Conservation (phyloP, 352 stramenopile genomes). For the Aphanomyces cochlioides region DNA sequence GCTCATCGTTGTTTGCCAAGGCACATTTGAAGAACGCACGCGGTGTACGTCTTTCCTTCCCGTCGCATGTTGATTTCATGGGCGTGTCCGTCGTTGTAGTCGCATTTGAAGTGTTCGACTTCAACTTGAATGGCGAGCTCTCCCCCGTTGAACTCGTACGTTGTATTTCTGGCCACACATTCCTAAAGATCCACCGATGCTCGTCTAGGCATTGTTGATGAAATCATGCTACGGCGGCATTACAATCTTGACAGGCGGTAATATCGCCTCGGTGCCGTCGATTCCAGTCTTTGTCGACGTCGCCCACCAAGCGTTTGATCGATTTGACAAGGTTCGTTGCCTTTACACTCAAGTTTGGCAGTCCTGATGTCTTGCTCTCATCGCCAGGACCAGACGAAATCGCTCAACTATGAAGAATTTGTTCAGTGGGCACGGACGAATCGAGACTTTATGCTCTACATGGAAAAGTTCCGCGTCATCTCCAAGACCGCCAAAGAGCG, state of each 20-base stretch:
- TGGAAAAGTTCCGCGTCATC: slow-evolving; percentile 71
- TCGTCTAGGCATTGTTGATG: slow-evolving; percentile 60
- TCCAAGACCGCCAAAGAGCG: slow-evolving; percentile 46
- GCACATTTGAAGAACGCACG: slow-evolving; percentile 75
- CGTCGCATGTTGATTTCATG: neutral
- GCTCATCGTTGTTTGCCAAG: slow-evolving; percentile 63
- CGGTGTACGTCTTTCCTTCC: slow-evolving; percentile 49
- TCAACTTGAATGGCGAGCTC: slow-evolving; percentile 71
- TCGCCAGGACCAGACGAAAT: slow-evolving; percentile 36
- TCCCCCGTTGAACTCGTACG: slow-evolving; percentile 64
- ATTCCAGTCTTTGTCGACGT: slow-evolving; percentile 28
- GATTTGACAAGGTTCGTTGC: slow-evolving; percentile 25
- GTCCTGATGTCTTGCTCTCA: neutral
- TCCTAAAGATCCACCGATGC: too few species aligned
- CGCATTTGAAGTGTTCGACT: slow-evolving; percentile 75
- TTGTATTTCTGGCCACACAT: neutral
- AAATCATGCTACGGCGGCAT: slow-evolving; percentile 45
- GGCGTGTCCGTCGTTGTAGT: slow-evolving; percentile 37
- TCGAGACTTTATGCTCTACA: slow-evolving; percentile 79
- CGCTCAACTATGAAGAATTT: slow-evolving; percentile 73
- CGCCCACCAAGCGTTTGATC: slow-evolving; percentile 25
- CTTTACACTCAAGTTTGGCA: neutral
- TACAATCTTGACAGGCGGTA: slow-evolving; percentile 26
- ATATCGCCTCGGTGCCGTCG: slow-evolving; percentile 16
- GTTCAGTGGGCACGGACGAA: slow-evolving; percentile 80